A percentile compares a stretch with the other conserved stretches of the same genome.
phyloP scores from a whole-genome alignment of 305 asterid species.

The Ajuga reptans region DNA sequence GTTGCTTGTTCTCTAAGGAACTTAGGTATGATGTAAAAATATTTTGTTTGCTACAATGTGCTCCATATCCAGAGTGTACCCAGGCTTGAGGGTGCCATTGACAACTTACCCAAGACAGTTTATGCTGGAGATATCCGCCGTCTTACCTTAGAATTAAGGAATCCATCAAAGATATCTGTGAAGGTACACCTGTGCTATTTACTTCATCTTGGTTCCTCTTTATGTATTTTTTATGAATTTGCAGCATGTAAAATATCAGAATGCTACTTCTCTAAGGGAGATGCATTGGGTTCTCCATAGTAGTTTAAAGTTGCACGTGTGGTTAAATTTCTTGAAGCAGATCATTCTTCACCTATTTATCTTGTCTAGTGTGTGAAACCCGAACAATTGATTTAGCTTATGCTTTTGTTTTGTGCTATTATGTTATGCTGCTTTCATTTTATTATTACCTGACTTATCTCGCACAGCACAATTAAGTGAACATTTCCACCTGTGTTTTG shows the following conservation, averaged over 20 bases:
- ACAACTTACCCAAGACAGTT: conserved; percentile 57
- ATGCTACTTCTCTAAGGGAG: neutral
- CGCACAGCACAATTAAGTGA: conserved; percentile 1
- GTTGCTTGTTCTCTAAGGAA: conserved; percentile 17
- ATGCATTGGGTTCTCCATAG: neutral
- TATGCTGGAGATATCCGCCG: conserved; percentile 75
- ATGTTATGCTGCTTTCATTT: conserved; percentile 12
- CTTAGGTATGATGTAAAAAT: conserved; percentile 1
- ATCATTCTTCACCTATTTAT: neutral
- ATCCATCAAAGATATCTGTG: conserved; percentile 67
- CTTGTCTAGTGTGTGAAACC: conserved; percentile 7
- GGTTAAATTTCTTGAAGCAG: conserved; percentile 7
- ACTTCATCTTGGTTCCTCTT: neutral
- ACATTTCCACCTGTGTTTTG: too few relatives aligned
- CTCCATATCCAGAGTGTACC: conserved; percentile 66
- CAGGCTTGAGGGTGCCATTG: conserved; percentile 73
- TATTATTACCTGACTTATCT: neutral
- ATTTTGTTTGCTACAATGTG: conserved; percentile 22
- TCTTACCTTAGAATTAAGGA: conserved; percentile 73
- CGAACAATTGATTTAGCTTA: neutral
- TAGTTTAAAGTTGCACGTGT: neutral
- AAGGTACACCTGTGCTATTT: conserved; percentile 45
- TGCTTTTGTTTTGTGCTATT: neutral
- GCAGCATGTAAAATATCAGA: conserved; percentile 6
- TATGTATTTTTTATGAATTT: conserved; percentile 2